Base-by-base conservation (phyloP, 176 grass and related monocot genomes). In the Alloteropsis semialata region DNA sequence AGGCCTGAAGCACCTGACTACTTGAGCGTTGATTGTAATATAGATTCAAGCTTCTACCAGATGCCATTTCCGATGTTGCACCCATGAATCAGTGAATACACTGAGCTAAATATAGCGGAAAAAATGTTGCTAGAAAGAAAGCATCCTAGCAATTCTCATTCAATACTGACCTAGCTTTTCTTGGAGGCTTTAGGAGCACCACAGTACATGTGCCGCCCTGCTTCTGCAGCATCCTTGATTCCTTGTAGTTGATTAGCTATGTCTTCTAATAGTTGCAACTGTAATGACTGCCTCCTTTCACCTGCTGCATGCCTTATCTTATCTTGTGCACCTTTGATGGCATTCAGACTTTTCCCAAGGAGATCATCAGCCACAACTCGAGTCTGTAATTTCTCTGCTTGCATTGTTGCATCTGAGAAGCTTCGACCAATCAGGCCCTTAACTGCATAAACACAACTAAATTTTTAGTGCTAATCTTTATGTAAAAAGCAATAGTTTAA, bases 241-340 rank as follows among this genome's bases (percentile, higher is more conserved):
- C 85, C 91, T 51, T 92, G 78, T 80, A 96, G 91, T 81, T 96
- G 93, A 65, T 79, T 80, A 67, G 92, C 85, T 86, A 93, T 95
- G 64, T 98, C 96, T 85, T 93, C 87, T 46, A 96, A 81, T 42
- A 93, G 87, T 73, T 84, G 89, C 83, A 93, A 83, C 32, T 92
- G 84, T n/a, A 87, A 78, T 5, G 85, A 71, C 18, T 92, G 85
- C 49, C 71, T 82, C 59, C 89, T 89, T 89, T 89, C 90, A 74
- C 70, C 81, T 79, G 87, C 49, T 37, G 84, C 75, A 62, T 87
- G 74, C 55, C 85, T 82, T 78, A 99, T 85, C 69, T 87, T 93
- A 71, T 96, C 89, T 78, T 91, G 92, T 84, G 91, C 91, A 81
- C 85, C 75, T 88, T 90, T 90, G 45, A 92, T 90, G 38, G 89